Evolutionary conservation across 139 green algal species (phyloP).

Genomic region (Tetraselmis chui): DNA sequence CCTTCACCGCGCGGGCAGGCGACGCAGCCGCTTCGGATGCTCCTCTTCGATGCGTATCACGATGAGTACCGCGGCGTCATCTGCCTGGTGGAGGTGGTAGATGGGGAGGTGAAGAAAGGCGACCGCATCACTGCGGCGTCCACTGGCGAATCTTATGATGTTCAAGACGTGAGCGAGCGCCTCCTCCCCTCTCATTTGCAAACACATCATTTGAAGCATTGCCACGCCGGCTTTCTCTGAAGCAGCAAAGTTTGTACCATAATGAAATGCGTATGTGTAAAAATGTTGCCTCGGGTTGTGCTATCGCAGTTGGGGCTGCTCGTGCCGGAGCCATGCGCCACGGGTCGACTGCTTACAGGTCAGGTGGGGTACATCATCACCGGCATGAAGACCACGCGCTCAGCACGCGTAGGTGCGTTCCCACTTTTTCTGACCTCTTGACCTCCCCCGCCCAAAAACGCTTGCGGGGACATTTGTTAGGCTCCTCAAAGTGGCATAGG

Average conservation of each 20-base stretch:
- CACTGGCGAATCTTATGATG: conserved; percentile 55
- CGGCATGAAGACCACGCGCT: conserved; percentile 69
- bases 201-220: too few relatives aligned
- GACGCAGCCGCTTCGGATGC: conserved; percentile 40
- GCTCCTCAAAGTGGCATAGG: too few relatives aligned
- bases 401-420: conserved; percentile 45
- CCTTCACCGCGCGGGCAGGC: conserved; percentile 34
- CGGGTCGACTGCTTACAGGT: conserved; percentile 52
- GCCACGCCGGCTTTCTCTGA: too few relatives aligned
- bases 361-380: conserved; percentile 88
- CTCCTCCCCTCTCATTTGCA: too few relatives aligned
- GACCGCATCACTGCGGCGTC: conserved; percentile 40
- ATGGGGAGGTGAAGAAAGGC: conserved; percentile 46
- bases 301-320: conserved; percentile 57
- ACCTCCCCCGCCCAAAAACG: too few relatives aligned
- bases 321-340: conserved; percentile 49
- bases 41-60: conserved; percentile 89
- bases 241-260: too few relatives aligned
- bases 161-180: conserved; percentile 54
- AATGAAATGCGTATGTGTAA: too few relatives aligned
- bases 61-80: conserved; percentile 75
- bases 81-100: conserved; percentile 64
- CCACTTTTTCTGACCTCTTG: background rate
- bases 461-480: too few relatives aligned
- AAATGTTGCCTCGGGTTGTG: too few relatives aligned